These are phyloP conservation scores for Cornus suecica DNA, from an alignment of 148 eudicot genomes.

Conservation along the genomic window DNA sequence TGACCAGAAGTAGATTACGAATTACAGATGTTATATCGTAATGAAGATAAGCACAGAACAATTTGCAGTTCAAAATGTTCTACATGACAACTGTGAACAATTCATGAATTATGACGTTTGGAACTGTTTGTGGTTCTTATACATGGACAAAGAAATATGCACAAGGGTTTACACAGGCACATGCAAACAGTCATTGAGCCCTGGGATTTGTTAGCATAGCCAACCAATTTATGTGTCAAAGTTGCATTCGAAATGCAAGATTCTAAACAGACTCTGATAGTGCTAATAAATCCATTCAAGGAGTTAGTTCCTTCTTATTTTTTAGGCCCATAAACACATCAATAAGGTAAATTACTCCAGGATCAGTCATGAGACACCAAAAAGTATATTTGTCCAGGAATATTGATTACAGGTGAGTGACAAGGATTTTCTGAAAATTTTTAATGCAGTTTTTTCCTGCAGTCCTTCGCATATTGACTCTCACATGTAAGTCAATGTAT, in stretches of 20 bases:
- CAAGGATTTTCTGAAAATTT: background rate
- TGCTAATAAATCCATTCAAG: no score
- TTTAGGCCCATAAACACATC: background rate
- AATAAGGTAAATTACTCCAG: background rate
- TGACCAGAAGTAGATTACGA: background rate
- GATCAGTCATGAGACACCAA: background rate
- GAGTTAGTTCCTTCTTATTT: background rate
- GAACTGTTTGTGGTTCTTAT: no score
- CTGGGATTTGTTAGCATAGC: no score
- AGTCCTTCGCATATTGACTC: background rate
- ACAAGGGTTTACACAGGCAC: no score
- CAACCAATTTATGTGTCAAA: no score
- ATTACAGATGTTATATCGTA: background rate
- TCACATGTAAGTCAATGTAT: background rate
- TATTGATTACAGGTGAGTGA: conserved; percentile 1
- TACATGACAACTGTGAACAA: no score
- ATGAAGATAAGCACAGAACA: background rate
- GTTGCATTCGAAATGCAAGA: no score
- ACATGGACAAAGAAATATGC: no score
- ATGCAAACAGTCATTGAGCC: no score
- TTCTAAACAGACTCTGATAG: no score
- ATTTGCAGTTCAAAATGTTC: no score
- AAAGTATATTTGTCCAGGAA: background rate
- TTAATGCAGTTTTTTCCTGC: background rate
- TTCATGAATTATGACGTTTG: no score